Conservation (phyloP, 495 filamentous ascomycete genomes). For the Talaromyces proteolyticus region DNA sequence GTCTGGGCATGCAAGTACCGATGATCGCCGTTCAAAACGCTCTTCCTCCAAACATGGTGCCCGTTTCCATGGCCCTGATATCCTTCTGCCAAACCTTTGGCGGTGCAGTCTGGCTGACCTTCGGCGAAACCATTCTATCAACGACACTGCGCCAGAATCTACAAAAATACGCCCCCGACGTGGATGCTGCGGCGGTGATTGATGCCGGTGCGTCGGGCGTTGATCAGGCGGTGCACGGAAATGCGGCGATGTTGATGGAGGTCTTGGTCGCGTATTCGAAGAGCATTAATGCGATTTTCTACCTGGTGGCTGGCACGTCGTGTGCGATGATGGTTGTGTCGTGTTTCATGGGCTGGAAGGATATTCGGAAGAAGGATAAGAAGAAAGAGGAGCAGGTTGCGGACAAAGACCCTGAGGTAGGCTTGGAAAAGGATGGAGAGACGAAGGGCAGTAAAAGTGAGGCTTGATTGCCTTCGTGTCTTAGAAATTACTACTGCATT, state of each 20-base stretch:
- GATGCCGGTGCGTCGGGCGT: constrained; percentile 51
- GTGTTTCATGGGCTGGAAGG: constrained; percentile 49
- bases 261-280: constrained; percentile 54
- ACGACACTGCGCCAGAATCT: constrained; percentile 53
- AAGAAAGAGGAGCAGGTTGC: no score
- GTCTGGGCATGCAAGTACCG: constrained; percentile 29
- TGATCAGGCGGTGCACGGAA: constrained; percentile 9
- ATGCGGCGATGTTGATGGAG: constrained; percentile 37
- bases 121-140: constrained; percentile 62
- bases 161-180: constrained; percentile 15
- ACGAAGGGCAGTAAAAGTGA: no score
- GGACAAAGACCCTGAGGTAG: no score
- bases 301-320: constrained; percentile 22
- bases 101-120: constrained; percentile 59
- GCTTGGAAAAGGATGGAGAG: no score
- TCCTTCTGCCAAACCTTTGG: constrained; percentile 55
- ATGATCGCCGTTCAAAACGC: constrained; percentile 49
- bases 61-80: constrained; percentile 39
- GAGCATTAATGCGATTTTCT: constrained; percentile 29
- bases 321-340: constrained; percentile 19
- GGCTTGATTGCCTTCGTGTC: no score
- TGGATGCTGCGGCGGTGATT: constrained; percentile 41
- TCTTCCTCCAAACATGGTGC: constrained; percentile 34
- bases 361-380: constrained; percentile 41
- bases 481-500: no score